Evolutionary conservation across 2,329 filamentous ascomycete genomes (phyloP).

Genomic region (Elsinoe batatas): DNA sequence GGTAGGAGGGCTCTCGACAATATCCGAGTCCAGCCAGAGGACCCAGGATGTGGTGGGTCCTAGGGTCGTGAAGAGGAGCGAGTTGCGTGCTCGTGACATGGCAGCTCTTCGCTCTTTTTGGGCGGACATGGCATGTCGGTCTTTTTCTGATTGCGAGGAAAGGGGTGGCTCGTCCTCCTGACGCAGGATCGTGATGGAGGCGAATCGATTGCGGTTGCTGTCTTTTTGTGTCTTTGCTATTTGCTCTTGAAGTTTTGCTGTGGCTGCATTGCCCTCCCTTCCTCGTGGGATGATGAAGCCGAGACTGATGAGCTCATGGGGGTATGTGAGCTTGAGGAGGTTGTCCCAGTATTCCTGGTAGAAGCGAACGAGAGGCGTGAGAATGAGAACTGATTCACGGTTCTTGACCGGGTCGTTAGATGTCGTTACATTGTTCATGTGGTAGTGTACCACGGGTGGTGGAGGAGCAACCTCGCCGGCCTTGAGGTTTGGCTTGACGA

Average conservation of each 20-base stretch:
- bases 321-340: conserved; percentile 70
- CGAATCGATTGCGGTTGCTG: conserved; percentile 71
- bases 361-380: conserved; percentile 88
- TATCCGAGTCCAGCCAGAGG: conserved; percentile 87
- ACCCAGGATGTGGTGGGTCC: conserved; percentile 91
- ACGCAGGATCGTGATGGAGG: conserved; percentile 84
- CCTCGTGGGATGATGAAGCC: conserved; percentile 95
- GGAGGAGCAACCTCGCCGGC: conserved; percentile 49
- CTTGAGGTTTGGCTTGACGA: conserved; percentile 54
- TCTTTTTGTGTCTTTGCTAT: conserved; percentile 80
- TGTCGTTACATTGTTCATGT: conserved; percentile 89
- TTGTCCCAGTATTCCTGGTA: conserved; percentile 97
- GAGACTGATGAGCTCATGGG: conserved; percentile 86
- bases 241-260: conserved; percentile 69
- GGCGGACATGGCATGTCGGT: conserved; percentile 83
- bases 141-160: conserved; percentile 69
- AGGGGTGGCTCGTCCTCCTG: conserved; percentile 88
- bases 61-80: conserved; percentile 86
- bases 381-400: conserved; percentile 75
- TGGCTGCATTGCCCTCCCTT: conserved; percentile 81
- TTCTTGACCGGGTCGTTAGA: conserved; percentile 66
- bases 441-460: conserved; percentile 83
- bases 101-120: conserved; percentile 78
- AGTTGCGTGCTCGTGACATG: conserved; percentile 92
- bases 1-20: conserved; percentile 73